These are phyloP conservation scores for Dendrobium officinale DNA, from an alignment of 106 monocot genomes.

Conservation along the genomic window DNA sequence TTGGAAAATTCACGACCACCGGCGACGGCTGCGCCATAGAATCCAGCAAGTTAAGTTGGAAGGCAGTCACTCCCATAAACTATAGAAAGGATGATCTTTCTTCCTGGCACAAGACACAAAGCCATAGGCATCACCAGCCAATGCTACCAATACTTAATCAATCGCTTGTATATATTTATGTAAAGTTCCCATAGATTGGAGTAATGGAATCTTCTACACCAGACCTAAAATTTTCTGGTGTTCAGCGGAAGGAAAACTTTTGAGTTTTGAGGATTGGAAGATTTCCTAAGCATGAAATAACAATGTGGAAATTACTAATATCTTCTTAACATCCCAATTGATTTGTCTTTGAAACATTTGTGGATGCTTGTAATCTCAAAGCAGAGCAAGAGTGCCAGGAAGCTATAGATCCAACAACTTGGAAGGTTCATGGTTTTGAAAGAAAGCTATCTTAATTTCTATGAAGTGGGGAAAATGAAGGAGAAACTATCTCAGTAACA, in stretches of 20 bases:
- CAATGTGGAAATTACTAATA: neutral
- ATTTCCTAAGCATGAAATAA: neutral
- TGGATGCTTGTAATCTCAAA: too few relatives aligned
- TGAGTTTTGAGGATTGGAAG: neutral
- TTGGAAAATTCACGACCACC: constrained; percentile 84
- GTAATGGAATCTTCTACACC: neutral
- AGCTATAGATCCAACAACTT: too few relatives aligned
- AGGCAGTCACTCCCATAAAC: constrained; percentile 14
- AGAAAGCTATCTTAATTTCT: too few relatives aligned
- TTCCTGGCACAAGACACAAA: too few relatives aligned
- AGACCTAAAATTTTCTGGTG: constrained; percentile 2
- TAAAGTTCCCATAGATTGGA: neutral
- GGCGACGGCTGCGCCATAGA: constrained; percentile 52
- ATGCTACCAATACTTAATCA: neutral
- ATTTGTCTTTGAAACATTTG: neutral
- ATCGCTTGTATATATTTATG: neutral
- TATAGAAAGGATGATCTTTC: neutral
- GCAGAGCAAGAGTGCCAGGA: too few relatives aligned
- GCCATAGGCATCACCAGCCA: too few relatives aligned
- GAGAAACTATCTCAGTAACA: too few relatives aligned
- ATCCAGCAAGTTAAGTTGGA: constrained; percentile 55
- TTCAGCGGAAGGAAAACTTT: neutral
- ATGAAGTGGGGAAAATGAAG: too few relatives aligned
- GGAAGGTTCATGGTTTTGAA: too few relatives aligned
- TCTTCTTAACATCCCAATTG: neutral